Conservation (phyloP, 371 early-diverging fungal genomes). For the Mucor piriformis region DNA sequence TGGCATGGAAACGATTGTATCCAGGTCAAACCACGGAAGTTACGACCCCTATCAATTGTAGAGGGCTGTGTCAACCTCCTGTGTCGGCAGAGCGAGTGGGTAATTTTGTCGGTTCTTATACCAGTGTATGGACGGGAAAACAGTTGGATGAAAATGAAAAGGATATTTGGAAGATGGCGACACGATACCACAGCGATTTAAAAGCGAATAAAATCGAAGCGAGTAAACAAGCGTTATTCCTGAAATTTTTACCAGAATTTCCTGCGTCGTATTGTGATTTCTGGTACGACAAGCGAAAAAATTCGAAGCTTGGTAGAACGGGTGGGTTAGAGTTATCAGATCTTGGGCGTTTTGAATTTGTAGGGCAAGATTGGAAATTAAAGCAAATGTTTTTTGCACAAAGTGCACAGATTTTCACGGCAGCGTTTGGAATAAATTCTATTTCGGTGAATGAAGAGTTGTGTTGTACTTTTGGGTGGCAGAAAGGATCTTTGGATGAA, state of each 20-base stretch:
- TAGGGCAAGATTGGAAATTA: constrained; percentile 16
- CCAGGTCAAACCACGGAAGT: constrained; percentile 10
- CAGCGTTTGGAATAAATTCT: constrained; percentile 27
- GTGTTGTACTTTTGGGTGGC: constrained; percentile 37
- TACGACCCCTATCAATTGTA: constrained; percentile 42
- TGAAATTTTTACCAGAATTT: constrained; percentile 30
- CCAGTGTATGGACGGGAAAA: constrained; percentile 19
- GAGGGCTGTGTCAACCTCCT: constrained; percentile 36
- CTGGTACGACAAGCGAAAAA: constrained; percentile 24
- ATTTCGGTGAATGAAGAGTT: constrained; percentile 23
- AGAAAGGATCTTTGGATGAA: constrained; percentile 27
- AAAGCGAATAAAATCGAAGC: constrained; percentile 17
- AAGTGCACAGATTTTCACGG: constrained; percentile 34
- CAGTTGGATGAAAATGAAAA: not conserved
- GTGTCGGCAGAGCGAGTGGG: constrained; percentile 36
- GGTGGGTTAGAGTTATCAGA: constrained; percentile 50
- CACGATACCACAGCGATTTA: constrained; percentile 23
- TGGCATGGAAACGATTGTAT: constrained; percentile 36
- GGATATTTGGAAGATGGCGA: constrained; percentile 35
- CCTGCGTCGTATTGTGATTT: constrained; percentile 36
- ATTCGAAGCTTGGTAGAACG: constrained; percentile 27
- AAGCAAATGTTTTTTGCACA: constrained; percentile 39
- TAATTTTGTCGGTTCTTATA: constrained; percentile 42
- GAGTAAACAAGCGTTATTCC: constrained; percentile 20
- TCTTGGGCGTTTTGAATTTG: constrained; percentile 28